A percentile compares a stretch with the other conserved stretches of the same genome.
phyloP scores from a whole-genome alignment of 352 stramenopile species.

The Pythium plurisporium region DNA sequence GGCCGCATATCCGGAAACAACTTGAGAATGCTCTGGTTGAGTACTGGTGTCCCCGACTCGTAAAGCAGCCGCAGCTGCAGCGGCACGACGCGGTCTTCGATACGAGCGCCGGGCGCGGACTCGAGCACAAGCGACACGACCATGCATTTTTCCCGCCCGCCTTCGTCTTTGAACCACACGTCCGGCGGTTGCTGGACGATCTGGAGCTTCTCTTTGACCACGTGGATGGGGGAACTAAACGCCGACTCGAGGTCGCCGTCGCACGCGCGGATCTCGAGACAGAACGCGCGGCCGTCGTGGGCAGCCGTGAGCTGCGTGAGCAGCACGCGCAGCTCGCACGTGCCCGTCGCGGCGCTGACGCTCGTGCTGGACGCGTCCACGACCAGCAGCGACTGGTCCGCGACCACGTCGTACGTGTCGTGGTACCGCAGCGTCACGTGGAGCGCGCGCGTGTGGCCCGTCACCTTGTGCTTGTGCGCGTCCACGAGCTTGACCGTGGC shows the following conservation, averaged over 20 bases:
- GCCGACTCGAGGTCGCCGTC: slow-evolving; percentile 57
- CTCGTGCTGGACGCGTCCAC: slow-evolving; percentile 14
- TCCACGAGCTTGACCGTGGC: slow-evolving; percentile 58
- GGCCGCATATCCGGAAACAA: slow-evolving; percentile 80
- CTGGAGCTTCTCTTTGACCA: slow-evolving; percentile 75
- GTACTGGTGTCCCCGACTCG: slow-evolving; percentile 76
- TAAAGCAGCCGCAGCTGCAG: slow-evolving; percentile 75
- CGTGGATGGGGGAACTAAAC: slow-evolving; percentile 54
- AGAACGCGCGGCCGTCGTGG: slow-evolving; percentile 61
- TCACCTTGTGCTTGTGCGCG: slow-evolving; percentile 49
- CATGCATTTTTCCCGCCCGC: slow-evolving; percentile 94
- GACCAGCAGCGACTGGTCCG: slow-evolving; percentile 49
- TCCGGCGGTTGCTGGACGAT: slow-evolving; percentile 80
- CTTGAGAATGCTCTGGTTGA: slow-evolving; percentile 90
- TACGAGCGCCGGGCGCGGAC: slow-evolving; percentile 48
- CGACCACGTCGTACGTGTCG: slow-evolving; percentile 72
- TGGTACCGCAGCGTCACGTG: slow-evolving; percentile 63
- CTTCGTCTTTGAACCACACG: slow-evolving; percentile 97
- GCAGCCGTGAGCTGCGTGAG: slow-evolving; percentile 50
- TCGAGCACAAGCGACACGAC: slow-evolving; percentile 80
- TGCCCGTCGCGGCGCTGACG: slow-evolving; percentile 37
- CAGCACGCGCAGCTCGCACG: slow-evolving; percentile 40
- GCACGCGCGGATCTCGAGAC: slow-evolving; percentile 49
- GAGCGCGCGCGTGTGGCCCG: slow-evolving; percentile 37
- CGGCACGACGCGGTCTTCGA: slow-evolving; percentile 78